A percentile compares a stretch with the other conserved stretches of the same genome.
These are phyloP conservation scores for Irpex sp. DNA, from an alignment of 1,284 basidiomycete species.

Conservation along the genomic window DNA sequence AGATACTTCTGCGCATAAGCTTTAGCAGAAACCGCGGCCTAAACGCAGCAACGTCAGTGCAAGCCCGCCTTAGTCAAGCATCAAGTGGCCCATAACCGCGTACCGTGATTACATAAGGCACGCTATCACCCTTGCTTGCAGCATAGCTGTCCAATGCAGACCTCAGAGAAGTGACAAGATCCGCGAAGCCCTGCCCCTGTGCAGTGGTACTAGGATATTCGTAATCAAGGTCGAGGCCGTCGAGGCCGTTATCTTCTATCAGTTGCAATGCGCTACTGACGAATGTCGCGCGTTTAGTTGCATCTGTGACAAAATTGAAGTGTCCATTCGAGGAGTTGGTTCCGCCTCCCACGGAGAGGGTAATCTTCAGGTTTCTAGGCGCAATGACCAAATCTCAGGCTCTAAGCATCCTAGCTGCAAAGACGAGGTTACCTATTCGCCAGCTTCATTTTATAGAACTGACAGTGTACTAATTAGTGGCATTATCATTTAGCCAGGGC, in stretches of 20 bases:
- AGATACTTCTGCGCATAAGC: conserved; percentile 63
- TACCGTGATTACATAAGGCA: conserved; percentile 57
- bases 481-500: background rate
- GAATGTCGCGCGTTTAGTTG: conserved; percentile 63
- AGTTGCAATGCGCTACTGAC: conserved; percentile 68
- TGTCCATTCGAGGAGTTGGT: conserved; percentile 70
- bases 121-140: conserved; percentile 52
- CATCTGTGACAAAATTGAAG: conserved; percentile 57
- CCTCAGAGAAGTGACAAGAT: conserved; percentile 54
- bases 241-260: conserved; percentile 85
- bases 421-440: conserved; percentile 42
- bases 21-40: conserved; percentile 59
- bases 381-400: too few relatives aligned
- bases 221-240: conserved; percentile 79
- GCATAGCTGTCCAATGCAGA: conserved; percentile 51
- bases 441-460: conserved; percentile 68
- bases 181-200: conserved; percentile 56
- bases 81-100: conserved; percentile 8
- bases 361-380: conserved; percentile 67
- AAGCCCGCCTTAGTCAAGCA: too few relatives aligned
- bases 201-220: conserved; percentile 53
- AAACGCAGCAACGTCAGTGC: background rate
- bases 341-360: conserved; percentile 77
- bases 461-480: too few relatives aligned
- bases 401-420: too few relatives aligned